Evolutionary conservation across 805 yeast genomes (phyloP).

Genomic region (Lachancea nothofagi): DNA sequence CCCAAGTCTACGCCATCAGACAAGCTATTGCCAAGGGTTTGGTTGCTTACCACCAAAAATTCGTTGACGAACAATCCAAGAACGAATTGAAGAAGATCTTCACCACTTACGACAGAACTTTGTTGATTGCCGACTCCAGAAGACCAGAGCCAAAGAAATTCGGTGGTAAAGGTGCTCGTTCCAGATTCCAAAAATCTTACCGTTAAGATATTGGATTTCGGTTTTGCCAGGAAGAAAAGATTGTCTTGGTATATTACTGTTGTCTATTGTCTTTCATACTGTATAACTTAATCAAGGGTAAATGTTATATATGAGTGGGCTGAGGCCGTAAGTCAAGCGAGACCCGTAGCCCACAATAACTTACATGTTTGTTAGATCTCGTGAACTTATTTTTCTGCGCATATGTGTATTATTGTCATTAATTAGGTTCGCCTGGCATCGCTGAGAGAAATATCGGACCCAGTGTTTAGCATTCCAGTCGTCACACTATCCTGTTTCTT

Average conservation of each 20-base stretch:
- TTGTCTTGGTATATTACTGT: conserved; percentile 14
- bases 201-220: conserved; percentile 55
- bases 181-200: conserved; percentile 99
- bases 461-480: too few species aligned
- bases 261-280: conserved; percentile 21
- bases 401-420: too few species aligned
- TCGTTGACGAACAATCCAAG: conserved; percentile 98
- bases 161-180: conserved; percentile 99
- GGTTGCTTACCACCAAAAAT: conserved; percentile 99
- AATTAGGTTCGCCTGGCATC: too few species aligned
- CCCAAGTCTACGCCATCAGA: conserved; percentile 99
- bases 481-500: too few species aligned
- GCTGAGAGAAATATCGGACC: too few species aligned
- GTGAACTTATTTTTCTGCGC: too few species aligned
- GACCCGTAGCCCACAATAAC: too few species aligned
- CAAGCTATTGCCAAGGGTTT: conserved; percentile 99
- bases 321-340: too few species aligned
- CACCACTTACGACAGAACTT: conserved; percentile 97
- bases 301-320: conserved; percentile 17
- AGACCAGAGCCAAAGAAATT: conserved; percentile 99
- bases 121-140: conserved; percentile 98
- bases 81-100: conserved; percentile 98
- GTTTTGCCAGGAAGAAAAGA: conserved; percentile 10
- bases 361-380: too few species aligned
- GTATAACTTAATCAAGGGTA: conserved; percentile 32